These are phyloP conservation scores for Avena sativa DNA, from an alignment of 176 grass and related monocot species.

Conservation along the genomic window DNA sequence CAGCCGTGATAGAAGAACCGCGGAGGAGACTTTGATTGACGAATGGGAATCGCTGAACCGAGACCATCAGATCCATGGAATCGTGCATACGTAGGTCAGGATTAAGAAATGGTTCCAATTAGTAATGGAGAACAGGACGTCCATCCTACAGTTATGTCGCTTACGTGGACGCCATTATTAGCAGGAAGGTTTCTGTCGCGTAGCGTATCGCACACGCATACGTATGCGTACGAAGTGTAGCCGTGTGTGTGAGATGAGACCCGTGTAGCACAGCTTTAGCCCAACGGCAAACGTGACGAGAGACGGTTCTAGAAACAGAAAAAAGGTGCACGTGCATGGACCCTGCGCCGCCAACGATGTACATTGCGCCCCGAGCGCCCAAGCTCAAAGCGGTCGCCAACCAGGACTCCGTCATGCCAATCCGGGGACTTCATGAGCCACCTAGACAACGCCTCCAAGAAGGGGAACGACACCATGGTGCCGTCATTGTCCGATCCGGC, in stretches of 20 bases:
- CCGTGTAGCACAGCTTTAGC: background rate
- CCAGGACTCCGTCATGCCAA: too few species aligned
- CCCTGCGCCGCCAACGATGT: too few species aligned
- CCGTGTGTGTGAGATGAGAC: background rate
- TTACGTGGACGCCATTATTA: constrained; percentile 19
- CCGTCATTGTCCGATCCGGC: too few species aligned
- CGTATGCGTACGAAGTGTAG: background rate
- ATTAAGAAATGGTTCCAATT: background rate
- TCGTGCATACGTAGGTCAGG: background rate
- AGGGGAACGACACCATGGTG: too few species aligned
- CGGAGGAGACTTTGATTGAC: constrained; percentile 11
- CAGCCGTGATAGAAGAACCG: background rate
- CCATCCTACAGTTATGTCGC: background rate
- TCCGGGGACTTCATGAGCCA: too few species aligned
- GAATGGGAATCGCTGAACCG: background rate
- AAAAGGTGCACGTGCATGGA: background rate
- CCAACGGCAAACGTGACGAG: background rate
- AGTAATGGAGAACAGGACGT: background rate
- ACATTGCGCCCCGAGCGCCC: too few species aligned
- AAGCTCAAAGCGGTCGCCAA: too few species aligned
- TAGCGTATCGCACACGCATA: background rate
- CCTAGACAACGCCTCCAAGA: too few species aligned
- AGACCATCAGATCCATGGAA: background rate
- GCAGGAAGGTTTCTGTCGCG: background rate
- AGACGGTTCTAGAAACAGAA: background rate